Evolutionary conservation across 2,329 filamentous ascomycete species (phyloP), one percentile per base, ranked within the genome.

Genomic region (Epichloe scottii): DNA sequence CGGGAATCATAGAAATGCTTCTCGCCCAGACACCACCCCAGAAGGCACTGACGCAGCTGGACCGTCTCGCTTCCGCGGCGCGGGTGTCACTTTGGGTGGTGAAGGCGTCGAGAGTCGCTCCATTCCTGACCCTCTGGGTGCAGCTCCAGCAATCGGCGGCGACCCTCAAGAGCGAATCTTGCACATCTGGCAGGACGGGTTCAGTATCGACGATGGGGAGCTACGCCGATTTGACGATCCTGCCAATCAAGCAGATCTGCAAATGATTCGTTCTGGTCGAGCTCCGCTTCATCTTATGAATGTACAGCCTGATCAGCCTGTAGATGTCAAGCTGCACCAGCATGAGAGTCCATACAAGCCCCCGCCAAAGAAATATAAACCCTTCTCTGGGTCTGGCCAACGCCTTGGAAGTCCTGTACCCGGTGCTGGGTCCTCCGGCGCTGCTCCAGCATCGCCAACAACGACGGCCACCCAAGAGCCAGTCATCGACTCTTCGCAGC

Each of bases 181-280:
- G 49, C 87, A 91, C 61, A 75, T 93, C 43, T 94, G 88, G 88
- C 76, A 78, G 41, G 84, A 94, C 62, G 88, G 88, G 14, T 91
- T 93, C 69, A 91, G 86, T 56, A 82, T 94, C 54, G 87, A 90
- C 53, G 86, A 93, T 60, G 88, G 88, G 30, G 78, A 82, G 45
- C 78, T 93, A 38, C 82, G 79, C 63, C 81, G 86, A 51, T 91
- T 87, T 62, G 85, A 90, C 60, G 87, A 93, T 64, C 86, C 87
- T 0, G 76, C 76, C 33, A 89, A 91, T 63, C 79, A 82, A 33
- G 74, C 76, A 47, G 85, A 85, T 49, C 72, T 93, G 43, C 74
- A 81, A 52, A 84, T 89, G 75, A 93, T 93, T 60, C 81, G 87
- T 54, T 76, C 79, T 19, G 87, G 87, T 8, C 81, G 85, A 17